Conservation (phyloP, 1,139 yeast species). For the Pneumocystis sp. region DNA sequence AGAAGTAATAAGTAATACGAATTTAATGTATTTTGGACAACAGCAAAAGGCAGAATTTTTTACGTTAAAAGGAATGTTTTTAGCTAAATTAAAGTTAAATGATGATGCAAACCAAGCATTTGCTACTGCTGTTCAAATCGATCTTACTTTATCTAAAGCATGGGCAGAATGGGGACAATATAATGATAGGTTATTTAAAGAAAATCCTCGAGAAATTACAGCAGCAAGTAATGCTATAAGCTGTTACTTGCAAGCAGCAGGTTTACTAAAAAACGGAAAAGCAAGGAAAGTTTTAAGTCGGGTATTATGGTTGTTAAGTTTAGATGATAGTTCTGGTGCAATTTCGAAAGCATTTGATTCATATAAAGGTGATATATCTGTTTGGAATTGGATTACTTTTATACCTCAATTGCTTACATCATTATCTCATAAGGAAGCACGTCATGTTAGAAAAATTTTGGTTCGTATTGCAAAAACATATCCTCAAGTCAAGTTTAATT, state of each 20-base stretch:
- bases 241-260: conserved; percentile 95
- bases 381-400: conserved; percentile 97
- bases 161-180: conserved; percentile 99
- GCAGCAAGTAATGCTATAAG: conserved; percentile 90
- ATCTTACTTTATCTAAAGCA: conserved; percentile 83
- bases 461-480: conserved; percentile 87
- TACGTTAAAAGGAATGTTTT: conserved; percentile 93
- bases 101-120: conserved; percentile 97
- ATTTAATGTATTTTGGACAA: conserved; percentile 86
- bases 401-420: conserved; percentile 88
- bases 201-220: conserved; percentile 65
- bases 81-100: conserved; percentile 72
- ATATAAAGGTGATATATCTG: conserved; percentile 91
- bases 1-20: conserved; percentile 93
- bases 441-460: conserved; percentile 70
- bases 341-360: conserved; percentile 79
- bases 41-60: conserved; percentile 97
- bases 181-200: conserved; percentile 77
- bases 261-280: conserved; percentile 81
- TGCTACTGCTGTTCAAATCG: conserved; percentile 94
- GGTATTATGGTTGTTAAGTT: conserved; percentile 80
- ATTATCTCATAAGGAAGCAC: conserved; percentile 79
- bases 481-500: conserved; percentile 43
- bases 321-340: conserved; percentile 75
- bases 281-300: conserved; percentile 78